A percentile compares a stretch with the other conserved stretches of the same genome.
Conservation (phyloP, 2,329 filamentous ascomycete species). For the Colletotrichum noveboracense region DNA sequence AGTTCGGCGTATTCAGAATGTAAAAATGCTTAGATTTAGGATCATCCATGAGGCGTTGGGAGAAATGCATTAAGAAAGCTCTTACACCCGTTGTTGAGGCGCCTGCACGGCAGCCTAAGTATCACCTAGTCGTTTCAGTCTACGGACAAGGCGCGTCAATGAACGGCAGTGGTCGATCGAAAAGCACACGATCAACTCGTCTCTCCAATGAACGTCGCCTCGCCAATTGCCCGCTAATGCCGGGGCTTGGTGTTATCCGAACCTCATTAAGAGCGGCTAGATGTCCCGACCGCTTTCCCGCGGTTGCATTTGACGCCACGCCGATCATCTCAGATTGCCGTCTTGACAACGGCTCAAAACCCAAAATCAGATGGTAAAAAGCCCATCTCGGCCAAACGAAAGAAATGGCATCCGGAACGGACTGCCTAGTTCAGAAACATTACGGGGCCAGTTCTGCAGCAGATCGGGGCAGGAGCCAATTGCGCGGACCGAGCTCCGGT, state of each 20-base stretch:
- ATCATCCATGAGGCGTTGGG: background rate
- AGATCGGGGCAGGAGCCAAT: slow-evolving; percentile 6
- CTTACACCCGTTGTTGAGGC: background rate
- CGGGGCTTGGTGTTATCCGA: background rate
- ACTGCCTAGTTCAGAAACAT: background rate
- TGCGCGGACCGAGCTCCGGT: background rate
- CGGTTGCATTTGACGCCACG: background rate
- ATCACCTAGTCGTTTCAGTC: background rate
- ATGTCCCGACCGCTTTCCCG: background rate
- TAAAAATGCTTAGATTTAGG: slow-evolving; percentile 40
- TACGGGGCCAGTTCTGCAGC: background rate
- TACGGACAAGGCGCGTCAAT: background rate
- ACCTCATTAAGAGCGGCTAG: background rate
- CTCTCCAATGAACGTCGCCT: background rate
- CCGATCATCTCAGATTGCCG: background rate
- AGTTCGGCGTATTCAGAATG: slow-evolving; percentile 86
- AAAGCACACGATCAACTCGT: background rate
- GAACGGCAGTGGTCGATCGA: background rate
- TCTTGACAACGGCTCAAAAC: background rate
- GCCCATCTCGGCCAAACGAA: background rate
- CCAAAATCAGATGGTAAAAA: background rate
- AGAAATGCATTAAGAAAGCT: background rate
- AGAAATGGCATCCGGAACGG: background rate
- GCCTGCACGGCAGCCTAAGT: background rate
- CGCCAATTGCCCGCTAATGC: background rate